These are phyloP conservation scores for Raphanus raphanistrum DNA, from an alignment of 345 rosid species.

Conservation along the genomic window DNA sequence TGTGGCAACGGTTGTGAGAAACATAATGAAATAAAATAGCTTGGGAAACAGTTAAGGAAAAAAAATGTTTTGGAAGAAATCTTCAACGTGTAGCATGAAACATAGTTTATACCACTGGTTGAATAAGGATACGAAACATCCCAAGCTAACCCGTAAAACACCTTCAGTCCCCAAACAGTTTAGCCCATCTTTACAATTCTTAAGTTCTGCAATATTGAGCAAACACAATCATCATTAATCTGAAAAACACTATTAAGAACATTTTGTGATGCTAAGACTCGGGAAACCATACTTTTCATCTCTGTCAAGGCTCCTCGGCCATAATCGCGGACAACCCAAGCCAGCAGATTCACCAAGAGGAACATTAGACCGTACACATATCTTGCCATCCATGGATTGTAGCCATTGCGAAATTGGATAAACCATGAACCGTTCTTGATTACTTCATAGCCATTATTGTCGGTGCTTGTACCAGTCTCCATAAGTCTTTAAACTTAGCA, in stretches of 20 bases:
- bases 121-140: constrained; percentile 86
- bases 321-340: constrained; percentile 88
- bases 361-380: constrained; percentile 77
- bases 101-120: not conserved
- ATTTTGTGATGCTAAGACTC: not conserved
- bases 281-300: constrained; percentile 55
- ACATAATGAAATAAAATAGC: constrained; percentile 74
- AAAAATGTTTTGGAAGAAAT: not conserved
- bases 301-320: constrained; percentile 62
- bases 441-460: constrained; percentile 36
- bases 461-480: constrained; percentile 51
- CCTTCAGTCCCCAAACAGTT: constrained; percentile 90
- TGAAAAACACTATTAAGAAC: not conserved
- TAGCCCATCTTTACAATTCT: constrained; percentile 59
- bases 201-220: constrained; percentile 56
- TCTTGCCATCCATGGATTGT: constrained; percentile 97
- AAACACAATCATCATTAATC: constrained; percentile 8
- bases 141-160: constrained; percentile 90
- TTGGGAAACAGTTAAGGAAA: constrained; percentile 39
- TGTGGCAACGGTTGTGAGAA: constrained; percentile 64
- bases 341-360: constrained; percentile 67
- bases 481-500: constrained; percentile 41
- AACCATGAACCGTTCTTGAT: constrained; percentile 67
- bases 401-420: constrained; percentile 70
- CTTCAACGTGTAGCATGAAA: not conserved